phyloP scores from a whole-genome alignment of 129 eudicot species.

The Oenanthe sinensis region DNA sequence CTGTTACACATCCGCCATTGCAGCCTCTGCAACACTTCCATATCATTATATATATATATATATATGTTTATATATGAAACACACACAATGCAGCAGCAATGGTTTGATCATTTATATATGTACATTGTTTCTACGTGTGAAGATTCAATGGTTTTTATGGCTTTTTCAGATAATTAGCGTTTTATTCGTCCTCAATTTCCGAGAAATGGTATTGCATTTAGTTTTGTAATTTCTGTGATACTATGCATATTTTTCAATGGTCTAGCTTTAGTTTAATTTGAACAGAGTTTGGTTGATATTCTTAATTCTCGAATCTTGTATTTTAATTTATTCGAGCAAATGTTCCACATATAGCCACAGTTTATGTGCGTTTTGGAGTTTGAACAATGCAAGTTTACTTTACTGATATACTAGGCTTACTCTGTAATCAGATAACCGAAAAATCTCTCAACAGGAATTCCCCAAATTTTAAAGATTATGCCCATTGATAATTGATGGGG shows the following conservation, averaged over 20 bases:
- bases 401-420: no score
- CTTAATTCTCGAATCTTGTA: neutral
- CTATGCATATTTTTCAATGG: no score
- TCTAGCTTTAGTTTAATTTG: neutral
- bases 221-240: no score
- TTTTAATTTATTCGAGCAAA: no score
- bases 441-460: neutral
- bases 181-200: slow-evolving; percentile 1
- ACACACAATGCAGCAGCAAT: neutral
- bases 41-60: neutral
- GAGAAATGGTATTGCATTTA: slow-evolving; percentile 1
- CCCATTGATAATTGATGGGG: neutral
- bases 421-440: no score
- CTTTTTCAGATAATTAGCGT: neutral
- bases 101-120: neutral
- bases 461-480: no score
- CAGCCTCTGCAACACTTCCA: slow-evolving; percentile 7
- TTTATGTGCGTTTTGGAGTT: no score
- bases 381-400: no score
- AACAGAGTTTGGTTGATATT: neutral
- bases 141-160: neutral
- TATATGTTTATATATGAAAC: neutral
- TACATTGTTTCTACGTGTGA: neutral
- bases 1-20: neutral
- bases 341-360: no score